Conservation (phyloP, 2,329 filamentous ascomycete species). For the Metarhizium guizhouense region DNA sequence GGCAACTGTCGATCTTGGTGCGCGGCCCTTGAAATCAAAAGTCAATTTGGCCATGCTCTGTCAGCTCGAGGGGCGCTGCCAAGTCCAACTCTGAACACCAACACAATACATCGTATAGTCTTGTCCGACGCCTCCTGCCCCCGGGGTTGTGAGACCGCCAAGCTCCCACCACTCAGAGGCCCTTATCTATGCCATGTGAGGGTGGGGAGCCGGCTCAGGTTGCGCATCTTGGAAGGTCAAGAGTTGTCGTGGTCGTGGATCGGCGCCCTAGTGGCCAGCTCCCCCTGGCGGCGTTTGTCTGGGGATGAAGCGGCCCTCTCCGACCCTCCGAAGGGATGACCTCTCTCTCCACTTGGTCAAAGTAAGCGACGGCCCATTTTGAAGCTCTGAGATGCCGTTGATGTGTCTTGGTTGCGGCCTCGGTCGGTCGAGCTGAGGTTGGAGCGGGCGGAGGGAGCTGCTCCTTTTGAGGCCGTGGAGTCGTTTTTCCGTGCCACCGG, state of each 20-base stretch:
- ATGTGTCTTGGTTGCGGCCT: too few relatives aligned
- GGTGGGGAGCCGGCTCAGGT: conserved; percentile 1
- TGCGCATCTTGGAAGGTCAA: conserved; percentile 7
- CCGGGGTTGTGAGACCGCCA: not conserved
- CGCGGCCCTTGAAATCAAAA: not conserved
- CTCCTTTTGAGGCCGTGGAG: not conserved
- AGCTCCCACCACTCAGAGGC: conserved; percentile 1
- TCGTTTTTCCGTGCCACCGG: not conserved
- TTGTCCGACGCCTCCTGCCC: not conserved
- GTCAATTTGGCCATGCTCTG: not conserved
- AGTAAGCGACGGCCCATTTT: not conserved
- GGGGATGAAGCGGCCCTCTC: not conserved
- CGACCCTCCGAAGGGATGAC: not conserved
- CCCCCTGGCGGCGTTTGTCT: not conserved
- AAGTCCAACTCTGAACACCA: not conserved
- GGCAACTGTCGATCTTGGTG: not conserved
- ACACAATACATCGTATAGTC: not conserved
- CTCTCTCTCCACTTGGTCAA: not conserved
- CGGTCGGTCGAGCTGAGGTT: too few relatives aligned
- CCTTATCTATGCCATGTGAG: conserved; percentile 3
- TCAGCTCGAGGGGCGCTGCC: not conserved
- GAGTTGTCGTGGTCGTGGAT: not conserved
- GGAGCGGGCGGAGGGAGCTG: not conserved
- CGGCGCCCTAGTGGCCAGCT: conserved; percentile 2
- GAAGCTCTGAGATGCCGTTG: too few relatives aligned